phyloP scores from a whole-genome alignment of 129 eudicot genomes.

The Lactuca saligna region DNA sequence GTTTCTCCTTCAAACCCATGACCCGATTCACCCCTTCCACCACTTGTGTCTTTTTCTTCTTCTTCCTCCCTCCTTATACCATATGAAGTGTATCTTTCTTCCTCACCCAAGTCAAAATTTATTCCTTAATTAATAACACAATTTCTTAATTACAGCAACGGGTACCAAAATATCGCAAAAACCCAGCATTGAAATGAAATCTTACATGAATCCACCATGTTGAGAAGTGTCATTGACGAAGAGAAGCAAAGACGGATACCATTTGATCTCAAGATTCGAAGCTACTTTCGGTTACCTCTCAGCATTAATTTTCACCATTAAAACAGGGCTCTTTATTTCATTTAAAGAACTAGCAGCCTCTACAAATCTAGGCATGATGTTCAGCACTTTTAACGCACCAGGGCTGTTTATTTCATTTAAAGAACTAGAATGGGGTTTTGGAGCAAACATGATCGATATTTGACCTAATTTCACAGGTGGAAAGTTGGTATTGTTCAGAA shows the following conservation, averaged over 20 bases:
- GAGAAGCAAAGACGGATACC: constrained; percentile 77
- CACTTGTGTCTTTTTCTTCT: too few species aligned
- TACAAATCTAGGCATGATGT: constrained; percentile 88
- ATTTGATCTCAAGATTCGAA: constrained; percentile 74
- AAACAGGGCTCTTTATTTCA: constrained; percentile 42
- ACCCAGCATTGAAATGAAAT: neutral
- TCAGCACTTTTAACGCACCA: constrained; percentile 92
- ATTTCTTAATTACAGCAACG: neutral
- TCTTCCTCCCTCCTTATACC: constrained; percentile 33
- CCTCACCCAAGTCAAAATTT: constrained; percentile 79
- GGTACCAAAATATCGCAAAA: neutral
- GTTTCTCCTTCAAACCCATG: too few species aligned
- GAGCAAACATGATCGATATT: constrained; percentile 34
- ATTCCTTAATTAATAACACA: constrained; percentile 58
- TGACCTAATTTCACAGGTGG: constrained; percentile 56
- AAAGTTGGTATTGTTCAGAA: constrained; percentile 80
- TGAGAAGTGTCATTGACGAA: constrained; percentile 72
- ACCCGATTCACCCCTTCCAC: too few species aligned
- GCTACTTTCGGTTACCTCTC: constrained; percentile 79
- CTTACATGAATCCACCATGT: constrained; percentile 80
- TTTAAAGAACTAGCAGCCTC: constrained; percentile 70
- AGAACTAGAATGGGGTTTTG: constrained; percentile 66
- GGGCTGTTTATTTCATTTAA: too few species aligned
- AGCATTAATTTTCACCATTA: constrained; percentile 72
- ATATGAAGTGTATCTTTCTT: constrained; percentile 79